Evolutionary conservation across 768 basidiomycete genomes (phyloP).

Genomic region (Mrakia blollopis): DNA sequence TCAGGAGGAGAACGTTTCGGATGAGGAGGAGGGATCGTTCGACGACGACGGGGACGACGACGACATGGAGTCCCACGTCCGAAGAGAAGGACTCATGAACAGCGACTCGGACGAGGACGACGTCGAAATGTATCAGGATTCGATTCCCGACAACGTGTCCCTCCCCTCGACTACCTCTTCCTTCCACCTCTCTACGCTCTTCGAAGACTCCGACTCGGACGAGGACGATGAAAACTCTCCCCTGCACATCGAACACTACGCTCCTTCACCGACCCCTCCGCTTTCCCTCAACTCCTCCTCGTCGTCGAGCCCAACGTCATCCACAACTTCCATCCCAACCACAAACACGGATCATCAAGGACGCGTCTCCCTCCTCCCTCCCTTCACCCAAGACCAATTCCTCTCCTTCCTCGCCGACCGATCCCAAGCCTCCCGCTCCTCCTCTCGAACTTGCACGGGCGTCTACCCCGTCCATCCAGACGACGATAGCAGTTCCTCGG

Average conservation of each 20-base stretch:
- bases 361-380: background rate
- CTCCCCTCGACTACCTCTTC: background rate
- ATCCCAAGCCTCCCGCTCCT: too few species aligned
- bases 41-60: background rate
- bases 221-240: background rate
- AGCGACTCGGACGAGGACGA: background rate
- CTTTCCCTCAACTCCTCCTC: too few species aligned
- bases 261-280: background rate
- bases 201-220: constrained; percentile 5
- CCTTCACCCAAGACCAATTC: background rate
- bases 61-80: too few species aligned
- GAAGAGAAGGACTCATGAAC: background rate
- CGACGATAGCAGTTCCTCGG: background rate
- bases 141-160: background rate
- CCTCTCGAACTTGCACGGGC: background rate
- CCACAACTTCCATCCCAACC: background rate
- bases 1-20: background rate
- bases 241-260: background rate
- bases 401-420: background rate
- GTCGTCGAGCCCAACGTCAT: too few species aligned
- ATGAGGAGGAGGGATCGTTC: background rate
- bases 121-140: background rate
- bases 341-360: background rate
- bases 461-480: background rate
- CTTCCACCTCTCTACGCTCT: background rate